These are phyloP conservation scores for Flaveria brownii DNA, from an alignment of 129 eudicot genomes.

Conservation along the genomic window DNA sequence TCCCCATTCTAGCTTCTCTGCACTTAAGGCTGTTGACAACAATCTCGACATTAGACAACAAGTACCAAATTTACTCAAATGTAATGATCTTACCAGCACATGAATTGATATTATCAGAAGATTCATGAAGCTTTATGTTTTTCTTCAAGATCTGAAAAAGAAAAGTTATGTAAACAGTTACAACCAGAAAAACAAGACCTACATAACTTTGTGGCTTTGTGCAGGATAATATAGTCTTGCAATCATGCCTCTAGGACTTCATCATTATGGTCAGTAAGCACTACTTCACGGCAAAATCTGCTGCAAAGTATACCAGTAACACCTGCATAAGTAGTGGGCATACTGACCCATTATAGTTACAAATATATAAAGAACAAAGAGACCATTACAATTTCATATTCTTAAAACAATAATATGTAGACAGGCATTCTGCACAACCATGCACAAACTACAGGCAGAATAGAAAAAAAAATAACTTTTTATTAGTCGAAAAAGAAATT, in stretches of 20 bases:
- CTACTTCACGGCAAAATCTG: constrained; percentile 63
- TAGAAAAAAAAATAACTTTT: not conserved
- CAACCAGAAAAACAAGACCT: constrained; percentile 21
- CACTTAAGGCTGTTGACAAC: constrained; percentile 45
- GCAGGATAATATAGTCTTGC: constrained; percentile 26
- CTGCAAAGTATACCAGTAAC: constrained; percentile 87
- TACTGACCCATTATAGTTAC: not conserved
- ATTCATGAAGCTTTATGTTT: constrained; percentile 68
- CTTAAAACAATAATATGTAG: not conserved
- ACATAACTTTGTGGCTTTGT: constrained; percentile 8
- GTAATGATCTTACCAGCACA: constrained; percentile 51
- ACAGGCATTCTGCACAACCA: not conserved
- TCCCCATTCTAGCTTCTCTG: constrained; percentile 96
- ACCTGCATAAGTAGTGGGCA: constrained; percentile 46
- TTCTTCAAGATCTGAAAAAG: constrained; percentile 75
- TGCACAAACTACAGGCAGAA: not conserved
- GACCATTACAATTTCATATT: not conserved
- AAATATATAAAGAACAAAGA: not conserved
- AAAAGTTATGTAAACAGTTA: constrained; percentile 21
- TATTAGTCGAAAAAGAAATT: not conserved
- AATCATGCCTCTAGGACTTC: constrained; percentile 90
- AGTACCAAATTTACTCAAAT: constrained; percentile 14
- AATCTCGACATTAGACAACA: constrained; percentile 22
- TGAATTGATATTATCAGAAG: constrained; percentile 50
- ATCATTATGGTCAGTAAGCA: constrained; percentile 89